Evolutionary conservation across 352 stramenopile species (phyloP), one percentile per base, ranked within the genome.

Genomic region (Globisporangium alternatum): DNA sequence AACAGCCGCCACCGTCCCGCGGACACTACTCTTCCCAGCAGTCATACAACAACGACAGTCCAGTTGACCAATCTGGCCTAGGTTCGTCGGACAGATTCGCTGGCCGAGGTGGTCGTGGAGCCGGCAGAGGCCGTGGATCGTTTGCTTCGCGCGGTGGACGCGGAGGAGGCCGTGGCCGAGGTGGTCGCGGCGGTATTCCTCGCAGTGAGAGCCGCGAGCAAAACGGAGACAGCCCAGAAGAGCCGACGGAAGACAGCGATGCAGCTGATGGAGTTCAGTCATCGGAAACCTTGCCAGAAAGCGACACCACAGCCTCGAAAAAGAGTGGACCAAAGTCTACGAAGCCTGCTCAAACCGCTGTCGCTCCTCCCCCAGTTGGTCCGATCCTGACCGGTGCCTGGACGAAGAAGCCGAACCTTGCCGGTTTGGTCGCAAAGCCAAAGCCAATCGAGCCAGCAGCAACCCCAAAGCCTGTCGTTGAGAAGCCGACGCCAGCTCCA

Each of bases 371-470:
- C 37, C 68, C 83, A 51, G 83, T 84, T 52, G 67, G 73, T 56
- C 80, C 83, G 1, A 76, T 91, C 31, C 62, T 91, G 31, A 86
- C 76, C 19, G 83, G 83, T 44, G 83, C 83, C 22, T 91, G 83
- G 83, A 80, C 78, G 28, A 89, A 91, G 71, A 88, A 87, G 67
- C 77, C 83, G 22, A 90, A 87, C 59, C 75, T 91, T 45, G 69
- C 69, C 30, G 69, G 70, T 7, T 52, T 71, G 28, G 71, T 64
- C 13, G 61, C 74, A 37, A 79, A 63, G 56, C 63, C 73, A 30
- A 81, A 80, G 54, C 75, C 68, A 55, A 63, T 66, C 52, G 67
- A 80, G 54, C 61, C 69, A 10, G 64, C 44, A 57, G 44, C 55
- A 43, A 30, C 64, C 8, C 64, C 41, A 13, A 76, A 80, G 62